Conservation (phyloP, 495 filamentous ascomycete species). For the Penicillium manginii region DNA sequence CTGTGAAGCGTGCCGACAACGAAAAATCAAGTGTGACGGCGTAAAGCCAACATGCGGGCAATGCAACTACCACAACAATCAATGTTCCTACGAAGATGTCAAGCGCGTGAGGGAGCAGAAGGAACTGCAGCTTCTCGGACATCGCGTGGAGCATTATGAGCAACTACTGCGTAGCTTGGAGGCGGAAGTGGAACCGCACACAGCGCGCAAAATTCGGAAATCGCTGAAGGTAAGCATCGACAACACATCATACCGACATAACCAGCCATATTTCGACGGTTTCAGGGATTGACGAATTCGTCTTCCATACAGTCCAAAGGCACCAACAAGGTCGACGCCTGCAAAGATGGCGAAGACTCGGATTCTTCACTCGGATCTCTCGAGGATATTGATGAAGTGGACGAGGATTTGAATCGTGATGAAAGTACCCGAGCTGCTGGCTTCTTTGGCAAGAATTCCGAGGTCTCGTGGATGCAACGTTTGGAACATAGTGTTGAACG, state of each 20-base stretch:
- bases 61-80: constrained; percentile 52
- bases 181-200: constrained; percentile 30
- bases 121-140: constrained; percentile 40
- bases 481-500: constrained; percentile 33
- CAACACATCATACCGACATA: background rate
- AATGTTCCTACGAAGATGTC: constrained; percentile 57
- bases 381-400: constrained; percentile 58
- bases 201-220: constrained; percentile 40
- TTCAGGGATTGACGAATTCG: constrained; percentile 8
- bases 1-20: constrained; percentile 73
- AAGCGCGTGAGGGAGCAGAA: constrained; percentile 63
- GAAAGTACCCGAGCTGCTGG: constrained; percentile 54
- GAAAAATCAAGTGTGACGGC: constrained; percentile 66
- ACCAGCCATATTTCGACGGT: background rate
- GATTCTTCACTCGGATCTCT: constrained; percentile 56
- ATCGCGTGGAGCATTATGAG: constrained; percentile 51
- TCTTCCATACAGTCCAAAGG: constrained; percentile 8
- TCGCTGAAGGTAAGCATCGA: constrained; percentile 32
- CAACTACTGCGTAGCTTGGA: constrained; percentile 43
- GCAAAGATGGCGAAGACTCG: constrained; percentile 37
- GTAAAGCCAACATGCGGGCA: constrained; percentile 56
- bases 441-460: constrained; percentile 67
- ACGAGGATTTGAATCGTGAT: constrained; percentile 61
- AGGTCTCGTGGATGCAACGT: constrained; percentile 62
- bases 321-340: constrained; percentile 7